Evolutionary conservation across 1,139 yeast genomes (phyloP).

Genomic region (Scheffersomyces stambukii): DNA sequence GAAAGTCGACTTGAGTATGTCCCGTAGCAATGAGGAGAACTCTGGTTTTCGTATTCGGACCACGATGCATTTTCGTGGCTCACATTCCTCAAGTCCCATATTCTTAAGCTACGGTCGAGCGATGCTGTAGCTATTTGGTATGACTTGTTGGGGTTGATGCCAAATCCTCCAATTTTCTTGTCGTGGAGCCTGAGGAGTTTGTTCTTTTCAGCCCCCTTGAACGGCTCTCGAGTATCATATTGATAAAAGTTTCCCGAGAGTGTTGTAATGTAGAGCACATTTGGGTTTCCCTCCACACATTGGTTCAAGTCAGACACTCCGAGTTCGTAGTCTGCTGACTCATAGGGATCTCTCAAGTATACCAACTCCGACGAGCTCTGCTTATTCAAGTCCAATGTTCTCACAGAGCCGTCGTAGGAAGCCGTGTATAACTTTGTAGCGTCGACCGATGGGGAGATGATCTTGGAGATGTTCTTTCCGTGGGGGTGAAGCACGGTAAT

Average conservation of each 20-base stretch:
- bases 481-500: slow-evolving; percentile 67
- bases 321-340: slow-evolving; percentile 27
- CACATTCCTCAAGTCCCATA: slow-evolving; percentile 78
- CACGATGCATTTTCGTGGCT: slow-evolving; percentile 33
- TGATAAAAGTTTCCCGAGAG: slow-evolving; percentile 72
- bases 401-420: slow-evolving; percentile 84
- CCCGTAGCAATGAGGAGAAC: slow-evolving; percentile 55
- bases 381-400: slow-evolving; percentile 64
- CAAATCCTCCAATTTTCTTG: slow-evolving; percentile 86
- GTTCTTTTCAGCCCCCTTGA: slow-evolving; percentile 23
- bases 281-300: slow-evolving; percentile 31
- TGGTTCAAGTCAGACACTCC: slow-evolving; percentile 65
- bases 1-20: slow-evolving; percentile 71
- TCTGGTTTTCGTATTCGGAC: slow-evolving; percentile 29
- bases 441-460: slow-evolving; percentile 48
- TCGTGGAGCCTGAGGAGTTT: slow-evolving; percentile 64
- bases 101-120: slow-evolving; percentile 71
- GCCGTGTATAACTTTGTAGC: slow-evolving; percentile 60
- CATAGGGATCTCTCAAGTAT: slow-evolving; percentile 49
- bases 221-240: slow-evolving; percentile 58
- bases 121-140: slow-evolving; percentile 82
- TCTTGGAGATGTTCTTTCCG: slow-evolving; percentile 65
- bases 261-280: slow-evolving; percentile 68
- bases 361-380: slow-evolving; percentile 56
- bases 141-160: slow-evolving; percentile 60